phyloP scores from a whole-genome alignment of 306 rosid species.

The Pterocarpus macrocarpus region DNA sequence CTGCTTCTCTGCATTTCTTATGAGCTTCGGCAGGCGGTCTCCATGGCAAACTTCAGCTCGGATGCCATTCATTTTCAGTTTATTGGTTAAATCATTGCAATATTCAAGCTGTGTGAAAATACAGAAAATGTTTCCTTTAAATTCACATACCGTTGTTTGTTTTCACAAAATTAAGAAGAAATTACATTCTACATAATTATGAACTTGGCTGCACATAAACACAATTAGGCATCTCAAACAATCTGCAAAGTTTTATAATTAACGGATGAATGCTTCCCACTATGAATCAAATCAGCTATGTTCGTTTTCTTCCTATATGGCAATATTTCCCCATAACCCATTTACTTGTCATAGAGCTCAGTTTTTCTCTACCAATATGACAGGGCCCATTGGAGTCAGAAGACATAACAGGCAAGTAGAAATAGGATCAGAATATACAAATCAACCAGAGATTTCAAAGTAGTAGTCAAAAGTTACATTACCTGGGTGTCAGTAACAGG shows the following conservation, averaged over 20 bases:
- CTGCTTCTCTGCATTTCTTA: slow-evolving; percentile 95
- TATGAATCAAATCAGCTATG: slow-evolving; percentile 22
- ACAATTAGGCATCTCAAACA: neutral
- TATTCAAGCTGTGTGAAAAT: slow-evolving; percentile 68
- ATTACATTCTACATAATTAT: neutral
- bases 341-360: slow-evolving; percentile 4
- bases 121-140: slow-evolving; percentile 25
- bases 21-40: slow-evolving; percentile 91
- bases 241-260: neutral
- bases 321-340: neutral
- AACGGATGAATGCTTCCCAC: neutral
- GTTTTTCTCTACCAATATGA: neutral
- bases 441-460: slow-evolving; percentile 17
- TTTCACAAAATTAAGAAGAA: neutral
- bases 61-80: slow-evolving; percentile 72
- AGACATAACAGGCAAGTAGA: neutral
- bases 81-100: slow-evolving; percentile 74
- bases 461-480: slow-evolving; percentile 30
- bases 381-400: neutral
- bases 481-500: slow-evolving; percentile 97
- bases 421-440: neutral
- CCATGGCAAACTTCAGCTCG: slow-evolving; percentile 88
- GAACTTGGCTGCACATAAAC: slow-evolving; percentile 24
- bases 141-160: neutral
- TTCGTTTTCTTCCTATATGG: neutral